Base-by-base conservation (phyloP, 768 basidiomycete genomes). In the Xerocomellus intermedius region DNA sequence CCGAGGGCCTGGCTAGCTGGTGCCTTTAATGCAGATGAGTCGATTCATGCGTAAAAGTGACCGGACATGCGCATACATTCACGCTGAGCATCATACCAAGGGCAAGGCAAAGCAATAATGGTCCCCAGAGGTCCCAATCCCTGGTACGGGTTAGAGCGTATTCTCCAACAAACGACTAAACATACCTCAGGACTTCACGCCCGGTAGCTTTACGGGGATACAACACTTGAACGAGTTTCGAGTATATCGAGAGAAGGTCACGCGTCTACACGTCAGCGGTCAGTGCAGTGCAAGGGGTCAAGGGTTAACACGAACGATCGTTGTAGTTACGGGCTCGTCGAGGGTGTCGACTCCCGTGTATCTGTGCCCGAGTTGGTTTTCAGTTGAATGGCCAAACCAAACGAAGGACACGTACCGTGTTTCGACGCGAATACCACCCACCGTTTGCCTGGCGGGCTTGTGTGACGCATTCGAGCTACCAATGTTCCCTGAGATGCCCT, bases 51-150 rank as follows among this genome's bases (percentile, higher is more conserved):
- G 5, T 8, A 39, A 32, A 46, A 37, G 8, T 21, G 28, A 47
- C 36, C 12, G n/a, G 41, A 19, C 10, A 37, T 42, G 21, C 61
- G 61, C 81, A 48, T 65, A 91, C 93, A 69, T 91, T 91, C 43
- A 93, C 74, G 66, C 91, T 94, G 19, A 96, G 81, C 78, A 94
- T 86, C 42, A 92, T 86, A 49, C 86, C 89, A 13, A 95, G 80
- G 38, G 82, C 69, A 50, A 95, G 78, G 62, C 88, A 92, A 38
- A 94, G 79, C 24, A 98, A 79, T 3, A 98, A 78, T 12, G 95
- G 95, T 4, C 95, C 95, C 96, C 96, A 98, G 24, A 98, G 79
- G 73, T 98, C 96, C 96, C 95, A 98, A 68, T 98, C 95, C 59
- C 94, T 94, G 66, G 14, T 36, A 38, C 41, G 17, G 32, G 30